Conservation (phyloP, 176 grass and related monocot species). For the Saccharum spontaneum region DNA sequence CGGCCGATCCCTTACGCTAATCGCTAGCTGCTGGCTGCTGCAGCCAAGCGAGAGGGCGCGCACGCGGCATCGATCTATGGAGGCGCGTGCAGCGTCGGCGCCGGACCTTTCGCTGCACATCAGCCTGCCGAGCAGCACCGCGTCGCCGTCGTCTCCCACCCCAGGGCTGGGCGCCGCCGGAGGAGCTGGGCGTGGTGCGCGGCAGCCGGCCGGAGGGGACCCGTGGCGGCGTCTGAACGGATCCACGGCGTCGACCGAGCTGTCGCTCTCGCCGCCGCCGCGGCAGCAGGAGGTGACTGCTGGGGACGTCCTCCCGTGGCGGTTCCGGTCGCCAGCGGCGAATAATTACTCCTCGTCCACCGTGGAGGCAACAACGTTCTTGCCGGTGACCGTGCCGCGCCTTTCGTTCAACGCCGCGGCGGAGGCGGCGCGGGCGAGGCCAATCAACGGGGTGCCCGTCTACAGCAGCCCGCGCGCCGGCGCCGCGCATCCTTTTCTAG, state of each 20-base stretch:
- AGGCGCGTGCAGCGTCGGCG: slow-evolving; percentile 45
- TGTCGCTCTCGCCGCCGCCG: slow-evolving; percentile 38
- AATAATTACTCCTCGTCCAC: neutral
- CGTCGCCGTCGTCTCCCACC: neutral
- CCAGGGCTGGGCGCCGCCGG: neutral
- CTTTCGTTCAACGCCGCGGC: neutral
- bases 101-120: slow-evolving; percentile 86
- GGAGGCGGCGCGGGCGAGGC: neutral
- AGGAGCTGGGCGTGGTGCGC: neutral
- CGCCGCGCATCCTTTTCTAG: slow-evolving; percentile 17
- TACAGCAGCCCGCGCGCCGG: slow-evolving; percentile 26
- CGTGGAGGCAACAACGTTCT: neutral
- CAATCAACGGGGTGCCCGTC: slow-evolving; percentile 69
- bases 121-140: slow-evolving; percentile 47
- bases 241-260: slow-evolving; percentile 60
- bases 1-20: neutral
- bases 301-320: slow-evolving; percentile 1
- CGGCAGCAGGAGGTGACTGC: neutral
- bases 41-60: neutral
- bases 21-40: neutral
- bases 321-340: neutral
- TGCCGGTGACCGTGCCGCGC: slow-evolving; percentile 11
- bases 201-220: neutral
- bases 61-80: neutral
- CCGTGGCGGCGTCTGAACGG: slow-evolving; percentile 41